phyloP scores from a whole-genome alignment of 495 filamentous ascomycete species.

The Neurospora discreta region DNA sequence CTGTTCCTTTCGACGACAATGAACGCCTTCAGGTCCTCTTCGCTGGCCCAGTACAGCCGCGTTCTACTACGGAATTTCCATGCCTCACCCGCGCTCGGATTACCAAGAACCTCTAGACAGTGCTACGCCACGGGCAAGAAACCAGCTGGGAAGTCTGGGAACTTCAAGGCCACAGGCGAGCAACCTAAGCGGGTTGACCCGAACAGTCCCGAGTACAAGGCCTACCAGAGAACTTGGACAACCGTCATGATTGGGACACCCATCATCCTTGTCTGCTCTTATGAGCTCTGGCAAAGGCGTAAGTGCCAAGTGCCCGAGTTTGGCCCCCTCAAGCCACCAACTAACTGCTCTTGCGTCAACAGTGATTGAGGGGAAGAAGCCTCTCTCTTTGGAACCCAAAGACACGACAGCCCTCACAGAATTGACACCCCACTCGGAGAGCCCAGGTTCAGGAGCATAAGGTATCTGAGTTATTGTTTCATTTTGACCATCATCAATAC shows the following conservation, averaged over 20 bases:
- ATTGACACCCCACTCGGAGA: background rate
- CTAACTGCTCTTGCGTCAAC: background rate
- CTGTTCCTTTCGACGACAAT: background rate
- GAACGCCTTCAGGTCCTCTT: background rate
- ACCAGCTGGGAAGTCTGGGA: background rate
- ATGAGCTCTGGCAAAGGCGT: conserved; percentile 31
- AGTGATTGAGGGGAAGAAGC: conserved; percentile 17
- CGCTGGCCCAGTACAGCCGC: background rate
- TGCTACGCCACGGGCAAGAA: background rate
- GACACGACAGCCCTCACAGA: background rate
- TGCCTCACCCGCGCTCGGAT: background rate
- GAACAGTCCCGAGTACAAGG: conserved; percentile 29
- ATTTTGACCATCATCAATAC: background rate
- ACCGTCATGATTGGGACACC: conserved; percentile 33
- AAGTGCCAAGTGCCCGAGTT: conserved; percentile 7
- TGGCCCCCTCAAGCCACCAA: background rate
- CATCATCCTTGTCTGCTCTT: conserved; percentile 35
- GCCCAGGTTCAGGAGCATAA: background rate
- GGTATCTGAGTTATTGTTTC: background rate
- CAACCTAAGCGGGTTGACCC: conserved; percentile 15
- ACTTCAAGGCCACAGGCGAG: background rate
- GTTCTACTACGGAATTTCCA: background rate
- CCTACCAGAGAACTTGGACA: conserved; percentile 25
- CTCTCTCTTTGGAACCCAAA: background rate
- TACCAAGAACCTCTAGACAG: background rate